Base-by-base conservation (phyloP, 176 grass and related monocot species). In the Paspalum vaginatum region DNA sequence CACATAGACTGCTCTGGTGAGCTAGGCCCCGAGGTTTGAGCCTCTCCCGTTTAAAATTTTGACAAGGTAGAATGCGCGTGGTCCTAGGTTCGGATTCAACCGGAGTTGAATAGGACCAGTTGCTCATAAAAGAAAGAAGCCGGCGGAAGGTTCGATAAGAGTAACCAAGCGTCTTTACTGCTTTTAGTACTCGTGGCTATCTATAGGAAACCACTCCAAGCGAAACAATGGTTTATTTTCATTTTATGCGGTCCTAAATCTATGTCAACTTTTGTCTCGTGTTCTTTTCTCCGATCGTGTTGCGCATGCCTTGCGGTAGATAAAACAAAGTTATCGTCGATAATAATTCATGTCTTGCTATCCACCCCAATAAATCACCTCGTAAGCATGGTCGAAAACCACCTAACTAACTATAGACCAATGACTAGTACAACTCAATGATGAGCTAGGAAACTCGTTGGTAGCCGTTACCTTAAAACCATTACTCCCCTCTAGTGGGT, bases 101-200 rank as follows among this genome's bases (percentile, higher is more conserved):
- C 10, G 25, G 44, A 62, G 44, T 72, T 61, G 67, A 71, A 70
- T 50, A 78, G 9, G 17, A 63, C 45, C 18, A 61, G 67, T 72
- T 72, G 66, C 44, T 60, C 26, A 46, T 4, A 81, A 81, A 81
- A 81, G 55, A 81, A 81, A 79, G 26, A 6, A 59, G 71, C 55
- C 16, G 32, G 45, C 2, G 13, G 67, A 81, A 61, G 67, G 67
- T 72, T 67, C 78, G 27, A 45, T 38, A 16, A 25, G 16, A 32
- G 4, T 18, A 77, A 77, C 44, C 5, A 70, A 26, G 57, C 20
- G 11, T 13, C 27, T 6, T 22, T 4, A 8, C 18, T 11, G 8
- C 7, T 17, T 46, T 76, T 27, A 26, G 21, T 20, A 76, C 22
- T 61, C 21, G 14, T 45, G 45, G 22, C 48, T 62, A 27, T 38